Conservation (phyloP, 176 grass and related monocot genomes). For the Echinochloa phyllopogon region DNA sequence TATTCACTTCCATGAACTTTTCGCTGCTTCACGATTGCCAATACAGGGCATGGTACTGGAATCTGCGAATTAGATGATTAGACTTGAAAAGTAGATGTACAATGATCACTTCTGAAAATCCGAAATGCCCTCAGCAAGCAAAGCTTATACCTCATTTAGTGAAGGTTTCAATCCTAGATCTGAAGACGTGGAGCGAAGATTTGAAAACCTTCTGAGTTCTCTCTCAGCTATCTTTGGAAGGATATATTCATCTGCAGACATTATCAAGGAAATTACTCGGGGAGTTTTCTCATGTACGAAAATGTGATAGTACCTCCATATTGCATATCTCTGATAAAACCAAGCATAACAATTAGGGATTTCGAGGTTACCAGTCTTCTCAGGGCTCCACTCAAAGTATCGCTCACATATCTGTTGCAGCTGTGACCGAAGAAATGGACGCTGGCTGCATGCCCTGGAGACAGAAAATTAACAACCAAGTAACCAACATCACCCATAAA, state of each 20-base stretch:
- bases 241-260: constrained; percentile 82
- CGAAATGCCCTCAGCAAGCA: not conserved
- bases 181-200: constrained; percentile 66
- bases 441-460: constrained; percentile 62
- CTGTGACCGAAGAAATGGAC: constrained; percentile 61
- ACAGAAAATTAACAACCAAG: constrained; percentile 34
- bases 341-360: constrained; percentile 18
- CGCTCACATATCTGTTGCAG: constrained; percentile 79
- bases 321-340: constrained; percentile 21
- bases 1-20: constrained; percentile 79
- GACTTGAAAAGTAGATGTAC: constrained; percentile 33
- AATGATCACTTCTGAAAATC: constrained; percentile 17
- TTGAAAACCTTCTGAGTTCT: constrained; percentile 85
- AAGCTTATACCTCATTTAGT: constrained; percentile 51
- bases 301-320: constrained; percentile 2
- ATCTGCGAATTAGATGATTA: constrained; percentile 56
- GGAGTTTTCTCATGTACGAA: not conserved
- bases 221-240: constrained; percentile 96
- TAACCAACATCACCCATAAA: constrained; percentile 13
- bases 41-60: constrained; percentile 84
- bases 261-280: constrained; percentile 24
- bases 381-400: constrained; percentile 76
- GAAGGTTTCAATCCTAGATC: constrained; percentile 52
- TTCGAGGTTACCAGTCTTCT: constrained; percentile 75
- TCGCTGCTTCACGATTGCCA: constrained; percentile 64